Percentiles rank a stretch among this genome's conserved stretches.
Conservation (phyloP, 2,329 filamentous ascomycete genomes). For the Colletotrichum falcatum region DNA sequence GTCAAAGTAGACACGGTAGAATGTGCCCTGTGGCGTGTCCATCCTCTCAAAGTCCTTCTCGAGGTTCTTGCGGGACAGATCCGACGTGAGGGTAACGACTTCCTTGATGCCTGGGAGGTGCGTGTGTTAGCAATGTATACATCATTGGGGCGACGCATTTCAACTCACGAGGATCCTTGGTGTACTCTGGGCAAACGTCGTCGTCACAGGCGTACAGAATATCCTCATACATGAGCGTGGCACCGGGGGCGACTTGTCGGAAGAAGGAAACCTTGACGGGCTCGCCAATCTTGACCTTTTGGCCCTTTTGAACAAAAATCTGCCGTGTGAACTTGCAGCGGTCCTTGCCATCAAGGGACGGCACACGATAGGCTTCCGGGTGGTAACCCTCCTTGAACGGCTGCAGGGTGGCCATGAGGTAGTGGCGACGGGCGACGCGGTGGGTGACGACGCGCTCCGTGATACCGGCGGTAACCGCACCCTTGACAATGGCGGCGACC, state of each 20-base stretch:
- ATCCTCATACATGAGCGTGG: slow-evolving; percentile 99
- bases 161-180: slow-evolving; percentile 96
- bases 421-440: slow-evolving; percentile 95
- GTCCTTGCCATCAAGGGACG: slow-evolving; percentile 95
- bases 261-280: slow-evolving; percentile 99
- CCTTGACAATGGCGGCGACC: slow-evolving; percentile 97
- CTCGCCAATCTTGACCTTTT: slow-evolving; percentile 99
- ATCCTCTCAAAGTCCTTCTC: slow-evolving; percentile 99
- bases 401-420: slow-evolving; percentile 98
- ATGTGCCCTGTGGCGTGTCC: slow-evolving; percentile 97
- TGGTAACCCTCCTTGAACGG: slow-evolving; percentile 99
- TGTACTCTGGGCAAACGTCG: slow-evolving; percentile 98
- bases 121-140: slow-evolving; percentile 46
- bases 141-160: not conserved
- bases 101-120: slow-evolving; percentile 88
- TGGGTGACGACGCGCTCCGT: slow-evolving; percentile 97
- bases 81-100: slow-evolving; percentile 96
- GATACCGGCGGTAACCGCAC: slow-evolving; percentile 96
- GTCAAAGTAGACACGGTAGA: slow-evolving; percentile 86
- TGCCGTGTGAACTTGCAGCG: slow-evolving; percentile 98
- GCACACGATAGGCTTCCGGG: slow-evolving; percentile 97
- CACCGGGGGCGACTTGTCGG: slow-evolving; percentile 95
- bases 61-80: slow-evolving; percentile 96
- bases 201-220: slow-evolving; percentile 98
- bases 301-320: slow-evolving; percentile 98